Percentiles rank a stretch among this genome's conserved stretches.
These are phyloP conservation scores for Mycosphaerella sp. DNA, from an alignment of 2,329 filamentous ascomycete genomes.

Conservation along the genomic window DNA sequence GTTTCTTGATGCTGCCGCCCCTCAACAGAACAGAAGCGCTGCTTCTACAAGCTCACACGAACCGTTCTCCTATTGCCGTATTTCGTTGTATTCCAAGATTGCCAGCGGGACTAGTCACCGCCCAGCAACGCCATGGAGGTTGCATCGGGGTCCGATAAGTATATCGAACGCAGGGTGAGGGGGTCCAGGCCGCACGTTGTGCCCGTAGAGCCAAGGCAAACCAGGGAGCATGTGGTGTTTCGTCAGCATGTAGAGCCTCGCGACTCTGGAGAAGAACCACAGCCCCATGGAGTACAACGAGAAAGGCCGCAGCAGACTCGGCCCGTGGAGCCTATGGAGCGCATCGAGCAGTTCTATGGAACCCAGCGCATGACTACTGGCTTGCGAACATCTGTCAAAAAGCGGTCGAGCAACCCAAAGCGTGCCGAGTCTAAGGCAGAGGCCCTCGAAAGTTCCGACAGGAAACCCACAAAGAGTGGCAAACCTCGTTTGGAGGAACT, in stretches of 20 bases:
- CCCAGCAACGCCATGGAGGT: not conserved
- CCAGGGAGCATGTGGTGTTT: not conserved
- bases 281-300: not conserved
- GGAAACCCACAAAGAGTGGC: not conserved
- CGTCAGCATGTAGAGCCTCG: too few species aligned
- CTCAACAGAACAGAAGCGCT: too few species aligned
- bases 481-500: not conserved
- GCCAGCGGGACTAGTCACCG: not conserved
- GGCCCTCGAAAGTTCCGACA: not conserved
- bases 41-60: too few species aligned
- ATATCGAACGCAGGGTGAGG: not conserved
- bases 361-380: not conserved
- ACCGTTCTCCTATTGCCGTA: too few species aligned
- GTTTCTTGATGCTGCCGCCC: not conserved
- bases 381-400: not conserved
- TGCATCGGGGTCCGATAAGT: not conserved
- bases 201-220: not conserved
- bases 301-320: not conserved
- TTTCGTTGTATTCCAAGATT: not conserved
- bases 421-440: not conserved
- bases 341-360: conserved; percentile 4
- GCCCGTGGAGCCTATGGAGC: conserved; percentile 1
- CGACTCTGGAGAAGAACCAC: not conserved
- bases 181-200: not conserved
- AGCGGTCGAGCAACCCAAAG: not conserved